Conservation (phyloP, 2,329 filamentous ascomycete genomes). For the Fusarium sp. region DNA sequence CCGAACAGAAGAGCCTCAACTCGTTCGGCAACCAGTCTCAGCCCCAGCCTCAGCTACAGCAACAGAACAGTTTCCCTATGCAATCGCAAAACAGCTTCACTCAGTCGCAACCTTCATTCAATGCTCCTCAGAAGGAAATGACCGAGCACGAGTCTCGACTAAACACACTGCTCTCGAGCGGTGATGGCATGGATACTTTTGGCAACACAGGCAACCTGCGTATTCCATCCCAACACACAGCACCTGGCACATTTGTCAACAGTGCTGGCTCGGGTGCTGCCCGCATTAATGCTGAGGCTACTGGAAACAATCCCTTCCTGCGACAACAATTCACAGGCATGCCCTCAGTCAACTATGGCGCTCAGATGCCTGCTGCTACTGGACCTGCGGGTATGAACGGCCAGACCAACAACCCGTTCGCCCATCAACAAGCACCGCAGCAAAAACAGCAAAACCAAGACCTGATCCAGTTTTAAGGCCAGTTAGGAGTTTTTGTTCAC, state of each 20-base stretch:
- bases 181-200: slow-evolving; percentile 96
- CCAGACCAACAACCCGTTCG: slow-evolving; percentile 69
- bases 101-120: slow-evolving; percentile 48
- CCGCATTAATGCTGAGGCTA: slow-evolving; percentile 75
- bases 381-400: slow-evolving; percentile 68
- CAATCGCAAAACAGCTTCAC: slow-evolving; percentile 53
- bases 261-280: slow-evolving; percentile 86
- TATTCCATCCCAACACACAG: slow-evolving; percentile 95
- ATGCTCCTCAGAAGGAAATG: slow-evolving; percentile 63
- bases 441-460: slow-evolving; percentile 65
- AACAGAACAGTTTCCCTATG: slow-evolving; percentile 48
- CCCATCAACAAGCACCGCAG: slow-evolving; percentile 56
- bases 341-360: slow-evolving; percentile 68
- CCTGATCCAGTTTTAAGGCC: slow-evolving; percentile 69
- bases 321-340: slow-evolving; percentile 84
- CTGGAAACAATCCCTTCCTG: slow-evolving; percentile 90
- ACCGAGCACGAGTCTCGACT: slow-evolving; percentile 78
- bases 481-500: slow-evolving; percentile 6
- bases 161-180: slow-evolving; percentile 84
- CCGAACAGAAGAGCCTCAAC: slow-evolving; percentile 83
- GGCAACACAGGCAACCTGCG: slow-evolving; percentile 96
- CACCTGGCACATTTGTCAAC: slow-evolving; percentile 96
- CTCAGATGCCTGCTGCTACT: slow-evolving; percentile 64
- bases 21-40: slow-evolving; percentile 61
- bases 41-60: slow-evolving; percentile 53